These are phyloP conservation scores for Epicoccum nigrum DNA, from an alignment of 2,329 filamentous ascomycete species.

Conservation along the genomic window DNA sequence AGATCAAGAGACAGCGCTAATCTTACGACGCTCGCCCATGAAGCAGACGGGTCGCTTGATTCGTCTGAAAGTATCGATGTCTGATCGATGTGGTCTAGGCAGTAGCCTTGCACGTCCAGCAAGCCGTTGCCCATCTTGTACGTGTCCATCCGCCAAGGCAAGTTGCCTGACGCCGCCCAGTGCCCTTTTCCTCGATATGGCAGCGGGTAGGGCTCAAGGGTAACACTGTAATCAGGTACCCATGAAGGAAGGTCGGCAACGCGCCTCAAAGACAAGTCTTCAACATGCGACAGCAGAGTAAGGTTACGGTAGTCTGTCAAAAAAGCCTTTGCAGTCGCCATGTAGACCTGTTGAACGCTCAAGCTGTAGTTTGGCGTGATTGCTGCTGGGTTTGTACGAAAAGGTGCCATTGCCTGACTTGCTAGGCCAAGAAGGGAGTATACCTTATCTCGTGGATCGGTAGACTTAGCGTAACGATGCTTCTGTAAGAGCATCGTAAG, in stretches of 20 bases:
- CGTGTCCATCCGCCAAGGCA: conserved; percentile 19
- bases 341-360: conserved; percentile 30
- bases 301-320: conserved; percentile 26
- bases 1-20: conserved; percentile 25
- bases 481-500: conserved; percentile 30
- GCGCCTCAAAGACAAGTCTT: conserved; percentile 26
- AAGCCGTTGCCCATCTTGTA: conserved; percentile 20
- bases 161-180: conserved; percentile 25
- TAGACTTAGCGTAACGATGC: conserved; percentile 32
- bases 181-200: conserved; percentile 24
- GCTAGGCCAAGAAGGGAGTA: conserved; percentile 38
- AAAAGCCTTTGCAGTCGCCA: conserved; percentile 22
- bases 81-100: conserved; percentile 23
- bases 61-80: conserved; percentile 23
- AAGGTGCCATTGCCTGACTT: conserved; percentile 24
- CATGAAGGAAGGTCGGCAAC: conserved; percentile 30
- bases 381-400: conserved; percentile 22
- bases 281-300: conserved; percentile 31
- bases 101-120: conserved; percentile 30
- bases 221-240: conserved; percentile 35
- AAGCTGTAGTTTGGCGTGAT: conserved; percentile 31
- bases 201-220: conserved; percentile 32
- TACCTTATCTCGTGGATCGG: conserved; percentile 39
- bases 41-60: conserved; percentile 23
- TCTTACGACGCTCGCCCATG: conserved; percentile 31